Base-by-base conservation (phyloP, 1,139 yeast species). In the Suhomyces bribrorum region DNA sequence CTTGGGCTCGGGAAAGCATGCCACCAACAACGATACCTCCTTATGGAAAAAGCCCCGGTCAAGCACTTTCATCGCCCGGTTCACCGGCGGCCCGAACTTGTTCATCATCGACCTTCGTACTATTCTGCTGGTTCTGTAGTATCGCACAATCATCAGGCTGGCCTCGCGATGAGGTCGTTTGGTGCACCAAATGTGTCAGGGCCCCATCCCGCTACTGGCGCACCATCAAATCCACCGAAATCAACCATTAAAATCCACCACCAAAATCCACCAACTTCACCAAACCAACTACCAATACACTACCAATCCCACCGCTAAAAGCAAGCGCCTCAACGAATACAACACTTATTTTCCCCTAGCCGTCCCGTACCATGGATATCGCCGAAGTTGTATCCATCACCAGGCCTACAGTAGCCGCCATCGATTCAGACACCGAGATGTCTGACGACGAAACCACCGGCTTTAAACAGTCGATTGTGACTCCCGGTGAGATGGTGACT, bases 401-500 rank as follows among this genome's bases (percentile, higher is more conserved):
- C 14, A 64, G 57, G 44, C 76, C 74, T 1, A 33, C 44, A 14
- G 30, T 46, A 52, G 44, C 38, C 12, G 45, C 44, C 13, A 34
- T 33, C 15, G 56, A 50, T 32, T 45, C 53, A 0, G 56, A 53
- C 24, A 41, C 46, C 3, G 55, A 49, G 26, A 63, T 65, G 66
- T 53, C 64, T 1, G 73, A 65, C 29, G 57, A 45, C 9, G 63
- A 55, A 31, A 43, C 38, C 7, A 38, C 34, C 5, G 36, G 36
- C 6, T 31, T 34, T 26, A 40, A 48, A 30, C 49, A 52, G 35
- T 54, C 69, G 25, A 66, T 73, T 14, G 96, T 92, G 13, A 88
- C 97, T 0, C 99, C 99, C 0, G 99, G 99, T n/a, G 97, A 94
- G 58, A 67, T 90, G 40, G 87, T 94, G 13, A 92, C 98, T 0